Evolutionary conservation across 1,284 basidiomycete species (phyloP).

Genomic region (Leucoagaricus sp.): DNA sequence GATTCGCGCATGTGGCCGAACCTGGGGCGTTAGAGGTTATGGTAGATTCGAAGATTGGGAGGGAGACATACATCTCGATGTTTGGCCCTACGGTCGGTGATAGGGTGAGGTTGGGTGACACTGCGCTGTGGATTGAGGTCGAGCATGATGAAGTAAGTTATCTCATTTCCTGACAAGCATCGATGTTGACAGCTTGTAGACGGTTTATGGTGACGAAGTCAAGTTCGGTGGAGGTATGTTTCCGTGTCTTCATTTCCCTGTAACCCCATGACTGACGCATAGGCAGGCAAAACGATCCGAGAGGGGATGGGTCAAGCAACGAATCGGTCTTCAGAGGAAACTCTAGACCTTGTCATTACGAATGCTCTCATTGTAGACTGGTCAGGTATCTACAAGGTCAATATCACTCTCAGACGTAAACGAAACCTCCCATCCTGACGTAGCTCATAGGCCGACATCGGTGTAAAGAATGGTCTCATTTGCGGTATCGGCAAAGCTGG

Average conservation of each 20-base stretch:
- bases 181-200: conserved; percentile 38
- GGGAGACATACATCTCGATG: conserved; percentile 85
- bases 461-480: conserved; percentile 85
- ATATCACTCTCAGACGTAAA: not conserved
- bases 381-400: conserved; percentile 92
- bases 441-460: conserved; percentile 85
- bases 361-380: conserved; percentile 96
- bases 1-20: conserved; percentile 66
- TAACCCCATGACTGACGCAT: too few species aligned
- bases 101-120: conserved; percentile 87
- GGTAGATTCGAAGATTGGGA: conserved; percentile 54
- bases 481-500: conserved; percentile 94
- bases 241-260: too few species aligned
- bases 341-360: conserved; percentile 91
- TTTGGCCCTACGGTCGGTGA: conserved; percentile 96
- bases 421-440: not conserved
- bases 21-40: conserved; percentile 52
- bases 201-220: conserved; percentile 91
- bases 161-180: not conserved
- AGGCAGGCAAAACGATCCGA: conserved; percentile 84
- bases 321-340: conserved; percentile 64
- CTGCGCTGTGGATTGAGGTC: conserved; percentile 89
- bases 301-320: conserved; percentile 97
- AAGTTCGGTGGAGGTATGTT: conserved; percentile 94
- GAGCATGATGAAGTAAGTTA: conserved; percentile 79